Base-by-base conservation (phyloP, 352 stramenopile genomes). In the Plasmopara halstedii region DNA sequence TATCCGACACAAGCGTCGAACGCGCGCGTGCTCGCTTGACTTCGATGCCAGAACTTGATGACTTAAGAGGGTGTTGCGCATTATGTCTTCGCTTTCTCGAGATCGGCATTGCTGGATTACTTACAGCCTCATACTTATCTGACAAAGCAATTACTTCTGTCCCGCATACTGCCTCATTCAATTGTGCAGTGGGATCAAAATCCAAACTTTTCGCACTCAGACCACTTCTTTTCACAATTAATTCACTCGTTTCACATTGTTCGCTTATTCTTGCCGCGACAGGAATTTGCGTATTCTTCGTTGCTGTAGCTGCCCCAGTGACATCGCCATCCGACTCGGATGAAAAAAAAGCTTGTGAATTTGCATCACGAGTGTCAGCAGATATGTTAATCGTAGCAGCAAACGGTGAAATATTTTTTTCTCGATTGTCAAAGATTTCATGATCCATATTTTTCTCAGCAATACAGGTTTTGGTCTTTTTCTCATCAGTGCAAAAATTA, bases 1-100 rank as follows among this genome's bases (percentile, higher is more conserved):
- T 61, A 23, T 67, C 58, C 0, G 50, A 63, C 20, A 68, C 46
- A n/a, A 68, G 50, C 4, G 54, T 45, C 7, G 59, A 68, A 18
- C 59, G 59, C 34, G 68, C 63, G 27, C 69, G 63, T 15, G 69
- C 66, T 29, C 69, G 63, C 46, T 81, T 81, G 9, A 73, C 69
- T 29, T 62, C 45, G 31, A 48, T 35, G 33, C 53, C 53, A 45
- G 34, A 45, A 32, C 29, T 39, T n/a, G 50, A 51, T 14, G 50
- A 22, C 22, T 59, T 60, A 14, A 57, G 45, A 8, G 55, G 42
- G 31, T 61, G 59, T 22, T 58, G 44, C 15, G 50, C 35, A 35
- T 57, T 52, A 14, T 54, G 46, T 35, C 50, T 39, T 32, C 19
- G 22, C 18, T 25, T 17, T 14, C 45, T 35, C 0, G 19, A 15